Evolutionary conservation across 805 yeast genomes (phyloP).

Genomic region (Zygoascus ofunaensis): DNA sequence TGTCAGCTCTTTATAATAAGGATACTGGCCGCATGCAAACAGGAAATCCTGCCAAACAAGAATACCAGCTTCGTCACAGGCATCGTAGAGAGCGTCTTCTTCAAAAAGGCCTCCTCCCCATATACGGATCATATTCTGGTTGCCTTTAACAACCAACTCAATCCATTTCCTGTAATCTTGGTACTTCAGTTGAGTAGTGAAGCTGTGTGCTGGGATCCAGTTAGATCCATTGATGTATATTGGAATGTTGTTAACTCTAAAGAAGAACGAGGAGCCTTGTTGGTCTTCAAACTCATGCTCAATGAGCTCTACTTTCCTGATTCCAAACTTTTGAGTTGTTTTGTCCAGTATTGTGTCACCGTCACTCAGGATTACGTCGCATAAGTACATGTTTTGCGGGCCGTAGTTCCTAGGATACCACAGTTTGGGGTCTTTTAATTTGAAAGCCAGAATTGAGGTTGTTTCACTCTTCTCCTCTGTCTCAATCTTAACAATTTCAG

Average conservation of each 20-base stretch:
- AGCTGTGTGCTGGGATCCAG: constrained; percentile 41
- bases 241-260: constrained; percentile 34
- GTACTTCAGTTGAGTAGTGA: constrained; percentile 27
- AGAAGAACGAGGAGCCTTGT: constrained; percentile 32
- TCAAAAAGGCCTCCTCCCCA: constrained; percentile 45
- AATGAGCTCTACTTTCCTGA: constrained; percentile 34
- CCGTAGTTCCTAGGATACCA: constrained; percentile 39
- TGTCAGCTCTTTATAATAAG: constrained; percentile 32
- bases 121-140: constrained; percentile 36
- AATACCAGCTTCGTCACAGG: constrained; percentile 36
- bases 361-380: not conserved
- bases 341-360: not conserved
- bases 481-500: constrained; percentile 5
- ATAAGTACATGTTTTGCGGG: constrained; percentile 27
- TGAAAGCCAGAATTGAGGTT: not conserved
- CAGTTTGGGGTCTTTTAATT: constrained; percentile 26
- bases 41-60: constrained; percentile 46
- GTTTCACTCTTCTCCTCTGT: not conserved
- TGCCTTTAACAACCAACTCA: constrained; percentile 29
- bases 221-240: constrained; percentile 34
- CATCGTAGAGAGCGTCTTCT: constrained; percentile 32
- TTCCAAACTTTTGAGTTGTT: constrained; percentile 24
- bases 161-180: constrained; percentile 31
- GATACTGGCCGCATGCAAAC: constrained; percentile 48
- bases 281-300: constrained; percentile 27